Base-by-base conservation (phyloP, 2,329 filamentous ascomycete species). In the Diplodia sapinea region DNA sequence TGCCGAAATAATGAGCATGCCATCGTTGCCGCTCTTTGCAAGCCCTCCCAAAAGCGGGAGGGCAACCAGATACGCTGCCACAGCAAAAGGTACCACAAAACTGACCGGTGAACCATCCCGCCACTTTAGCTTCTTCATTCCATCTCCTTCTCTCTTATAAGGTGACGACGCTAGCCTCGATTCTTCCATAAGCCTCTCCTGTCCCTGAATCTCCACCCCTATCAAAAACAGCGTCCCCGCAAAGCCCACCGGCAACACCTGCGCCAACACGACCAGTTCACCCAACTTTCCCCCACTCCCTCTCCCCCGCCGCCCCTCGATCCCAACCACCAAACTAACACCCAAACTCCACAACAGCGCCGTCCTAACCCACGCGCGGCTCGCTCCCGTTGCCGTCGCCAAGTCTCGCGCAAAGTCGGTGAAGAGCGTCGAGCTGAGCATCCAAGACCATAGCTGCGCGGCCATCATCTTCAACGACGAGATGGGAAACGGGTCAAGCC, bases 391-490 rank as follows among this genome's bases (percentile, higher is more conserved):
- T 20, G 29, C 55, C 13, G 36, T 20, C 12, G 36, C 55, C 33
- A 57, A 23, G n/a, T 33, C 43, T 0, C 40, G 23, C n/a, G 33
- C 59, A 31, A 63, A 63, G n/a, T 38, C 33, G 2, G 43, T 12
- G 49, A 63, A 63, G 17, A 63, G 59, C 17, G 49, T 50, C 9
- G 59, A 63, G 17, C 11, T 11, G 6, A 50, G n/a, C 59, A 63
- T 33, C 55, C 55, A 57, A n/a, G n/a, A 5, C 55, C 55, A 40
- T 11, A 57, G 3, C 31, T 40, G 54, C 9, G 26, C 54, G 8
- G 8, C 6, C 29, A 20, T n/a, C 29, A 31, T 6, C 6, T 29
- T 9, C 4, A 15, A 17, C 15, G 3, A 56, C 31, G n/a, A 8
- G 9, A 3, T 17, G 54, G 7, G 54, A 31, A 26, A 26, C 2